Conservation (phyloP, 768 basidiomycete genomes). For the Daedaleopsis nitida region DNA sequence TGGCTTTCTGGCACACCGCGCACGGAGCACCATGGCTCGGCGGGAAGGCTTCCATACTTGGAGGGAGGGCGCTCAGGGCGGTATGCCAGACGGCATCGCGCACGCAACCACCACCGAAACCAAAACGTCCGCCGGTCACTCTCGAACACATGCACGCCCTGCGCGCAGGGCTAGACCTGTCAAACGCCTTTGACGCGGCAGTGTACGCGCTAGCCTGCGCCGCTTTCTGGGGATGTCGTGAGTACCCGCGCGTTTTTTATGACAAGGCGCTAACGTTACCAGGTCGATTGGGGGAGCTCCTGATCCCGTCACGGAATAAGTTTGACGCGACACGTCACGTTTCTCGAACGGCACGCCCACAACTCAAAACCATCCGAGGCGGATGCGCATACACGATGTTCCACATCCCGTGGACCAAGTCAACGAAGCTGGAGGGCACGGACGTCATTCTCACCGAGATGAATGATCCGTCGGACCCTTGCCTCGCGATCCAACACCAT, state of each 20-base stretch:
- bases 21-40: conserved; percentile 40
- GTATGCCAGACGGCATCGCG: conserved; percentile 22
- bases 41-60: not conserved
- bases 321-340: conserved; percentile 10
- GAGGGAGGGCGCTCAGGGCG: conserved; percentile 15
- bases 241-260: not conserved
- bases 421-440: conserved; percentile 29
- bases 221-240: conserved; percentile 40
- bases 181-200: conserved; percentile 34
- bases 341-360: not conserved
- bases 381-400: conserved; percentile 18
- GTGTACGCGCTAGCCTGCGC: conserved; percentile 37
- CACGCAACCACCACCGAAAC: conserved; percentile 18
- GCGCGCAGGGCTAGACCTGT: conserved; percentile 23
- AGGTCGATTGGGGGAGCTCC: conserved; percentile 17
- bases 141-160: conserved; percentile 35
- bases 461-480: conserved; percentile 17
- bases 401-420: conserved; percentile 42
- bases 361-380: not conserved
- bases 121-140: conserved; percentile 37
- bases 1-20: conserved; percentile 40
- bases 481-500: conserved; percentile 29
- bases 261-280: not conserved
- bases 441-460: conserved; percentile 31
- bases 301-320: not conserved